Base-by-base conservation (phyloP, 148 eudicot genomes). In the Rhododendron kiyosumense region DNA sequence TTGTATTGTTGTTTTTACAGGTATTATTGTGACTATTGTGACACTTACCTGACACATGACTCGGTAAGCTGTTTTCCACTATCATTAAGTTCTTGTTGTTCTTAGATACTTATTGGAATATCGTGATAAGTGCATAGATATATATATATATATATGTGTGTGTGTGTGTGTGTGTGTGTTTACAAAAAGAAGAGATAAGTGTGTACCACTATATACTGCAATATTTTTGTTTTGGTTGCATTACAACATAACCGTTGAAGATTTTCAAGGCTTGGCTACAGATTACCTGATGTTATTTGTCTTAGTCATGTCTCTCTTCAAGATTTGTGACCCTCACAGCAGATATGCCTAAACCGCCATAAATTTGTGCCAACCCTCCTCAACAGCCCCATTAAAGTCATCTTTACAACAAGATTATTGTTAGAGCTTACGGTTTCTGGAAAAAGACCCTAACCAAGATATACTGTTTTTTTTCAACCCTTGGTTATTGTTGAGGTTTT, bases 1-100 rank as follows among this genome's bases (percentile, higher is more conserved):
- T 81, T 51, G 17, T 78, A 6, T 45, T 73, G n/a, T 84, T 86
- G 38, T 1, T 73, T 90, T 88, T 85, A 38, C 94, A 94, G 98
- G 92, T 96, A 96, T 87, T 96, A 96, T 88, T 96, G 98, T 81
- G 98, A 96, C 61, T 96, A 96, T 82, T 96, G 99, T 81, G 99
- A 96, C 85, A 96, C 99, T 85, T 96, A 96, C 88, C 87, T 96
- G 90, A 96, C 99, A 0, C 99, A 96, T 81, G 99, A 96, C 92
- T 94, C 99, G 75, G 99, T 96, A 84, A 93, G 95, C 86, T 48
- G 14, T 65, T 24, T 8, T 80, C 3, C 32, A 3, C 4, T 34
- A 20, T 28, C 28, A 3, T 48, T 45, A 28, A 2, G 34, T 46
- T 51, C 65, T 59, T 13, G 10, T 67, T 26, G 9, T n/a, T 26